Evolutionary conservation across 306 rosid species (phyloP).

Genomic region (Trichosanthes cucumerina): DNA sequence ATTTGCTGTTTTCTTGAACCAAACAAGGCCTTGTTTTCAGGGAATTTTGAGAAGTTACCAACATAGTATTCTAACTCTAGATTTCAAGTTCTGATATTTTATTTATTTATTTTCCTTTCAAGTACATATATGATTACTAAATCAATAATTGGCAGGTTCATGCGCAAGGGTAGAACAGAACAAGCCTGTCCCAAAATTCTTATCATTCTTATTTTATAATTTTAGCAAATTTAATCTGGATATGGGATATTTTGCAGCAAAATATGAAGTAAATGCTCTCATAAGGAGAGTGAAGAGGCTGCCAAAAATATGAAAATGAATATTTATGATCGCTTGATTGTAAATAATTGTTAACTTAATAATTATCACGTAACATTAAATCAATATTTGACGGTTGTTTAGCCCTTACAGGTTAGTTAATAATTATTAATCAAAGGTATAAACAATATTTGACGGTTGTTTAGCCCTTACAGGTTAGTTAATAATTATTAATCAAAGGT

Average conservation of each 20-base stretch:
- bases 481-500: background rate
- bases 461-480: background rate
- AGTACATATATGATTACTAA: background rate
- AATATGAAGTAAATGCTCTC: background rate
- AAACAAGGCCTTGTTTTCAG: background rate
- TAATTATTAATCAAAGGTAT: background rate
- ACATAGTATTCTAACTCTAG: background rate
- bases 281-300: background rate
- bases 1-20: background rate
- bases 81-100: background rate
- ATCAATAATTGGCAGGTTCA: background rate
- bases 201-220: background rate
- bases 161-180: background rate
- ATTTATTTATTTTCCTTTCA: background rate
- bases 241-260: background rate
- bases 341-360: background rate
- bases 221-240: background rate
- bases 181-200: background rate
- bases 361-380: background rate
- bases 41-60: background rate
- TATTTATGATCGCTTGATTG: background rate
- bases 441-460: background rate
- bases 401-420: background rate
- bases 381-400: background rate
- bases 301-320: slow-evolving; percentile 3